phyloP scores from a whole-genome alignment of 2,329 filamentous ascomycete species.

The Lachnellula occidentalis region DNA sequence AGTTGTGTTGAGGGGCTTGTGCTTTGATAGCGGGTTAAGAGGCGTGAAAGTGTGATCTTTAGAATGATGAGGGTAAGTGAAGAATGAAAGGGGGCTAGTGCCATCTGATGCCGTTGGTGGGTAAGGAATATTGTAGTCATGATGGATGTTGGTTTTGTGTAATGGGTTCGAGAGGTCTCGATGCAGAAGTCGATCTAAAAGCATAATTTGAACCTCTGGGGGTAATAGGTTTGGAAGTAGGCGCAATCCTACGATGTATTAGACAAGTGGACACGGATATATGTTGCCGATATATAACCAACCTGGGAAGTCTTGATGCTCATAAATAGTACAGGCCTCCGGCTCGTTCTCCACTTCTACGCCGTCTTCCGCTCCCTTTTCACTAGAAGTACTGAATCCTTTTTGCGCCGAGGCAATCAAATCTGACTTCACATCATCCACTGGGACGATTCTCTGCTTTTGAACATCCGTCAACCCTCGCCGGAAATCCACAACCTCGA shows the following conservation, averaged over 20 bases:
- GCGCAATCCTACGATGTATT: slow-evolving; percentile 41
- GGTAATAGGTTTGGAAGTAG: slow-evolving; percentile 73
- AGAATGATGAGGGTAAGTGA: slow-evolving; percentile 43
- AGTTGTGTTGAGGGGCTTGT: slow-evolving; percentile 65
- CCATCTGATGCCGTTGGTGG: slow-evolving; percentile 12
- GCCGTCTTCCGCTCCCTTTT: not conserved
- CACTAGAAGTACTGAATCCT: slow-evolving; percentile 13
- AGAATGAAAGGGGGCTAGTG: slow-evolving; percentile 43
- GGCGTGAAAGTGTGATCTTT: slow-evolving; percentile 61
- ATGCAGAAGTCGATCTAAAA: slow-evolving; percentile 72
- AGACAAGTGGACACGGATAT: not conserved
- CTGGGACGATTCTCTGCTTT: slow-evolving; percentile 19
- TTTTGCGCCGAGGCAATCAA: slow-evolving; percentile 20
- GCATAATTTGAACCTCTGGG: slow-evolving; percentile 57
- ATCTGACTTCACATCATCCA: slow-evolving; percentile 20
- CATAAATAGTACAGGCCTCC: slow-evolving; percentile 25
- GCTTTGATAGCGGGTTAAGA: slow-evolving; percentile 50
- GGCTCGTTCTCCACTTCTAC: slow-evolving; percentile 2
- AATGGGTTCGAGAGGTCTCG: slow-evolving; percentile 65
- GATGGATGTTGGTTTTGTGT: slow-evolving; percentile 83
- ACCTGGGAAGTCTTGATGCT: slow-evolving; percentile 30
- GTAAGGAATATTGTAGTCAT: slow-evolving; percentile 70
- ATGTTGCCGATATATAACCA: not conserved
- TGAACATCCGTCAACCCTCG: slow-evolving; percentile 27
- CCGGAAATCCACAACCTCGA: slow-evolving; percentile 28